Conservation (phyloP, 441 rosid genomes). For the Populus hybrid region DNA sequence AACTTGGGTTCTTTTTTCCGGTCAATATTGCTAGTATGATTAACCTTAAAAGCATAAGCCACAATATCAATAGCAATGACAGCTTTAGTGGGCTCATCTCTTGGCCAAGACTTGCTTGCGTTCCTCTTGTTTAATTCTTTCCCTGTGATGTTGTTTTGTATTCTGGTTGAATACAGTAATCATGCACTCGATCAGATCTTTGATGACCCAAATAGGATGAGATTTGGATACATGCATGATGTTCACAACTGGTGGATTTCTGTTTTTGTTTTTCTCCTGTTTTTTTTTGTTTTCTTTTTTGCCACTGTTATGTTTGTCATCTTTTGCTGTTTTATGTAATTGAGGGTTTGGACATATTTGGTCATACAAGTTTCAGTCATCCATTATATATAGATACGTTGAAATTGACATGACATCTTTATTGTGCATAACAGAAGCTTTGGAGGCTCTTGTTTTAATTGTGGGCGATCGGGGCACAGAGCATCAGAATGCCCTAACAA, state of each 20-base stretch:
- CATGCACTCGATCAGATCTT: background rate
- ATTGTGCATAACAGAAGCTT: constrained; percentile 46
- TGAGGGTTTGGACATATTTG: no score
- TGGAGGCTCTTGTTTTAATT: constrained; percentile 84
- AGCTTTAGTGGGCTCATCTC: background rate
- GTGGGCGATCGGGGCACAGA: constrained; percentile 83
- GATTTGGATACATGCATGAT: background rate
- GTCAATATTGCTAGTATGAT: background rate
- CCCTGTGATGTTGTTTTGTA: no score
- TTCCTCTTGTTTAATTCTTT: no score
- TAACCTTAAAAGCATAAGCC: background rate
- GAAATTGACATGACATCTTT: constrained; percentile 5
- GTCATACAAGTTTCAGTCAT: no score
- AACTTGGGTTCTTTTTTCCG: background rate
- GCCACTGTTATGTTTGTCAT: no score
- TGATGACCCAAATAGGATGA: background rate
- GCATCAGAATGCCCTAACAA: constrained; percentile 85
- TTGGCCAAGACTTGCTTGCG: background rate
- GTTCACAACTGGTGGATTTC: background rate
- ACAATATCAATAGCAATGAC: background rate
- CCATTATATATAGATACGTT: no score
- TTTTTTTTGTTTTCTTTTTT: no score
- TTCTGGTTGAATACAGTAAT: no score
- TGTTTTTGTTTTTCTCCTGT: no score
- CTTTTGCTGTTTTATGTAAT: no score